A percentile compares a stretch with the other conserved stretches of the same genome.
Conservation (phyloP, 139 green algal genomes). For the Coelastrella sp. region DNA sequence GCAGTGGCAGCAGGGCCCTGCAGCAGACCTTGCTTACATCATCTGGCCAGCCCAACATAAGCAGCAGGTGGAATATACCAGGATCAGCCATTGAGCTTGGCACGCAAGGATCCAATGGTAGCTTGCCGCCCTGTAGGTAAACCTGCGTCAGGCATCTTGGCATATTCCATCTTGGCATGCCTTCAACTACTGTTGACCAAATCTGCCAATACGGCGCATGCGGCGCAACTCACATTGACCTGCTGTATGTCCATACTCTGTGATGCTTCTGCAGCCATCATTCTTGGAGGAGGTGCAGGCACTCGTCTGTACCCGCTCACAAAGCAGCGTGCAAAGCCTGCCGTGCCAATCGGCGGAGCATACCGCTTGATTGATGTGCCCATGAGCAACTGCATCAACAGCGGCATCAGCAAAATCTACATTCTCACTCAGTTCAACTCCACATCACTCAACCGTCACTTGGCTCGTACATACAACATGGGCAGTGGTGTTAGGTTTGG, state of each 20-base stretch:
- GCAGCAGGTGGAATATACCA: too few species aligned
- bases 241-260: too few species aligned
- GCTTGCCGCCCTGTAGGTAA: too few species aligned
- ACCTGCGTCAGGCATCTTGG: too few species aligned
- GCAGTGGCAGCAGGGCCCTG: background rate
- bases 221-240: background rate
- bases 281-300: slow-evolving; percentile 93
- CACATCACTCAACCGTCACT: slow-evolving; percentile 97
- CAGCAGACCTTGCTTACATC: background rate
- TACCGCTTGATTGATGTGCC: slow-evolving; percentile 99
- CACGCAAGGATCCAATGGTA: too few species aligned
- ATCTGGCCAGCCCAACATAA: background rate
- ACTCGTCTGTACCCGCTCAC: slow-evolving; percentile 95
- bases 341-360: slow-evolving; percentile 97
- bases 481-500: slow-evolving; percentile 88
- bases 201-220: background rate
- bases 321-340: slow-evolving; percentile 94
- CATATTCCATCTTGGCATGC: too few species aligned
- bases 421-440: slow-evolving; percentile 98
- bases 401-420: slow-evolving; percentile 98
- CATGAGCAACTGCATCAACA: slow-evolving; percentile 99
- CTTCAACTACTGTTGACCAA: background rate
- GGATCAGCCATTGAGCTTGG: too few species aligned
- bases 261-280: slow-evolving; percentile 78
- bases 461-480: slow-evolving; percentile 98